Evolutionary conservation across 441 rosid species (phyloP), one percentile per base, ranked within the genome.

Genomic region (Croton laevigatus): DNA sequence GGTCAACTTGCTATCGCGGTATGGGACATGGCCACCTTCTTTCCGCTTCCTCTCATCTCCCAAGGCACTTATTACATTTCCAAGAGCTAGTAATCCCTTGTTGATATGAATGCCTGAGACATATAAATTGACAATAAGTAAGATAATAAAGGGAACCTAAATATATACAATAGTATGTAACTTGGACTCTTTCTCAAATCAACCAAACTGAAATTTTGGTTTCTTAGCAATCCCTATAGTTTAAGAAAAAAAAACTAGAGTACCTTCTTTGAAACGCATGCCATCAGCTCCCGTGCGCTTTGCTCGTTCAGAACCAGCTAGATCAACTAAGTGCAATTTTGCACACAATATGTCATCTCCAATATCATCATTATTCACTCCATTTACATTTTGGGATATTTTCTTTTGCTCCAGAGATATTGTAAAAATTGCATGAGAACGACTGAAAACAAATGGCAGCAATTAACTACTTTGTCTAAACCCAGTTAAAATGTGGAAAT

Each of bases 1-100:
- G 45, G 99, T 95, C 86, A 95, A 79, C 84, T 95, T 95, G 98
- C 99, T 93, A 74, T 95, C 99, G 48, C 99, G 95, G 62, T 93
- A 95, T 27, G 99, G 99, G 66, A 93, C 89, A 36, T 93, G 98
- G 38, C 96, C 98, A 20, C 99, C 98, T 82, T 95, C 99, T 83
- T 87, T 93, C 66, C 98, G 80, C 83, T 91, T 93, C 81, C 82
- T 93, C 66, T 95, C 98, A 73, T 95, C 99, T 65, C 99, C 99
- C 68, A 95, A 69, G 32, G 99, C 97, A 80, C 99, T 95, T 62
- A 95, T 95, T 32, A 95, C 98, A 77, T 93, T 95, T 54, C 99
- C 98, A 68, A 95, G 89, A 46, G 99, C 97, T 72, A 95, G 72
- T 73, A 95, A 75, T 68, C 99, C 98, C 81, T 95, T 95, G 69